Percentiles rank a stretch among this genome's conserved stretches.
These are phyloP conservation scores for Vickermania spadyakhi DNA, from an alignment of 208 protist genomes.

Conservation along the genomic window DNA sequence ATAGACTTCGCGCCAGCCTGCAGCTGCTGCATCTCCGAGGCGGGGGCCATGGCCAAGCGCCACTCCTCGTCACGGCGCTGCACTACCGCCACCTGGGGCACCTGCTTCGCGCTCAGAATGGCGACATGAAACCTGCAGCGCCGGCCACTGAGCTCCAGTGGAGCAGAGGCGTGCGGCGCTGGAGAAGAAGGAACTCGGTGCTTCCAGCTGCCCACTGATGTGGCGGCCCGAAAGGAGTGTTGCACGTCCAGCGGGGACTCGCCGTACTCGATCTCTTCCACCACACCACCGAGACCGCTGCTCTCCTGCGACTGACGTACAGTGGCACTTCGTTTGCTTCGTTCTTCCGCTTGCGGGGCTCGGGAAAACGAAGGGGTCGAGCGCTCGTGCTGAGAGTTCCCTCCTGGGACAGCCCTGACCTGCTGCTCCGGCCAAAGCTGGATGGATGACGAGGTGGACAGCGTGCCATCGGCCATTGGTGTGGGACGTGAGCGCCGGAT, in stretches of 20 bases:
- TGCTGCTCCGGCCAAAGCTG: too few species aligned
- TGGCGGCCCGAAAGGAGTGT: background rate
- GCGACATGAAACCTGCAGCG: slow-evolving; percentile 37
- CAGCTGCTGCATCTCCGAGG: background rate
- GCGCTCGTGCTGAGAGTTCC: too few species aligned
- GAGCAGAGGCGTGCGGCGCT: background rate
- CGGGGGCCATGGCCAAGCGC: background rate
- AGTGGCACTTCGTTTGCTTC: too few species aligned
- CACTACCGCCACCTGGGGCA: slow-evolving; percentile 39
- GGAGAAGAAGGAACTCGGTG: background rate
- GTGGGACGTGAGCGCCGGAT: too few species aligned
- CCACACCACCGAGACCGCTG: too few species aligned
- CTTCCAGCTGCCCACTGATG: too few species aligned
- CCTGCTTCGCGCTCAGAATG: slow-evolving; percentile 38
- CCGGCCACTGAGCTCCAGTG: background rate
- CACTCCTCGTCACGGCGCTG: background rate
- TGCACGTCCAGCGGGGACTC: background rate
- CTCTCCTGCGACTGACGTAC: too few species aligned
- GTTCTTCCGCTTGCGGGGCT: too few species aligned
- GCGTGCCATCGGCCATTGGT: too few species aligned
- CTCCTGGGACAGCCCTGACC: too few species aligned
- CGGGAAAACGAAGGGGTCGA: too few species aligned
- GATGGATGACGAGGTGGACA: too few species aligned
- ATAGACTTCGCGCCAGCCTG: background rate
- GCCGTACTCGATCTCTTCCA: background rate